Evolutionary conservation across 225 moss, liverwort and hornwort species (phyloP), one percentile per base, ranked within the genome.

Genomic region (Polytrichum commune): DNA sequence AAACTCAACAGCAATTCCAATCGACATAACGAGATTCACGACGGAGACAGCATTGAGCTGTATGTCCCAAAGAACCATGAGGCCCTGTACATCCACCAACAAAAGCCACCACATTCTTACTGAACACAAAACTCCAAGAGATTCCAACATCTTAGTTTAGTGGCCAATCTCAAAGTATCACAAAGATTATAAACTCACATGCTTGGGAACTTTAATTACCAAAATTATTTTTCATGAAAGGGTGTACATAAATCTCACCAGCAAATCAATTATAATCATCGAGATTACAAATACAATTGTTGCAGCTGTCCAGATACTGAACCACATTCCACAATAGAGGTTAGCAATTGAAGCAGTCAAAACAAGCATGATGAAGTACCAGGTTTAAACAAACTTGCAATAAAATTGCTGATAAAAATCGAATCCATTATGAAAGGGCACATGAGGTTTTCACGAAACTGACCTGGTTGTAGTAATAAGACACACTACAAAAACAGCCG

Each of bases 1-100:
- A 70, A 98, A 98, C 83, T 94, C 97, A 64, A 98, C 97, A 26
- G 89, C 90, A 68, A 98, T 98, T 29, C 97, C 97, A 67, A 93
- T 88, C 19, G 97, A 90, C 97, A 98, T 98, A 27, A 98, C 97
- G 23, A 98, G 85, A 75, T 98, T 98, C 70, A 98, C 97, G 62
- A 98, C 83, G 2, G 97, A 98, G 28, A 98, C 90, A 58, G 97
- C 97, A 79, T 98, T 98, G 64, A 98, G 85, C 85, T 98, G 92
- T 71, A 98, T 86, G 65, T 82, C 56, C 97, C 97, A 98, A 53
- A 98, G 75, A 62, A 91, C 94, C 97, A 98, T 98, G 19, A 94
- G 90, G 46, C 91, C 97, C 97, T 98, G 92, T 68, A 58, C 1
- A 60, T 70, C 60, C 62, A 1, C 65, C 61, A 7, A n/a, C 58